phyloP scores from a whole-genome alignment of 2,329 filamentous ascomycete species.

The Hysterium pulicare region DNA sequence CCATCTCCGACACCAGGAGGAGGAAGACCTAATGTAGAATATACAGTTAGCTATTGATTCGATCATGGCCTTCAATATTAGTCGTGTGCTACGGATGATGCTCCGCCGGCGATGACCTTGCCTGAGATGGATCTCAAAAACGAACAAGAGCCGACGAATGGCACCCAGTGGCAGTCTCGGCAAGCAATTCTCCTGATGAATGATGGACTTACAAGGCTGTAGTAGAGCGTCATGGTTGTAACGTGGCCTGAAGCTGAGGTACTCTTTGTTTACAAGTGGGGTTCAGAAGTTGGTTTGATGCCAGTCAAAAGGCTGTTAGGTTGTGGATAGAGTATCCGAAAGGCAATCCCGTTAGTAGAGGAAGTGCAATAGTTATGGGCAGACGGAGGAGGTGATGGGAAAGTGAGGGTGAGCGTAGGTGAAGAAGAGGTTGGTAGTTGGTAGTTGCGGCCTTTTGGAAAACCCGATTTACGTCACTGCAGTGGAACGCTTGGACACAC shows the following conservation, averaged over 20 bases:
- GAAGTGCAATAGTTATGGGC: too few species aligned
- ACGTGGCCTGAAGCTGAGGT: constrained; percentile 21
- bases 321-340: too few species aligned
- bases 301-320: too few species aligned
- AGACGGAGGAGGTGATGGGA: too few species aligned
- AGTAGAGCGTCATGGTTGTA: constrained; percentile 66
- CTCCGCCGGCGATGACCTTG: too few species aligned
- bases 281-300: too few species aligned
- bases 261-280: constrained; percentile 20
- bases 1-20: constrained; percentile 80
- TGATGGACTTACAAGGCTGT: constrained; percentile 56
- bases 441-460: constrained; percentile 27
- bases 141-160: too few species aligned
- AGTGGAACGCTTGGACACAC: background rate
- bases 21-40: constrained; percentile 66
- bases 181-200: background rate
- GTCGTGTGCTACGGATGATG: background rate
- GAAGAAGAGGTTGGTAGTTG: constrained; percentile 9
- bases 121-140: too few species aligned
- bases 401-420: too few species aligned
- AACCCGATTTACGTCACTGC: constrained; percentile 28
- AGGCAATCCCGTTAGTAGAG: too few species aligned
- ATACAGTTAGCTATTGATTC: constrained; percentile 21
- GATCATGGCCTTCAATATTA: background rate
- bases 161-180: too few species aligned